A percentile compares a stretch with the other conserved stretches of the same genome.
These are phyloP conservation scores for Teratosphaeria epicoccoides DNA, from an alignment of 2,329 filamentous ascomycete species.

Conservation along the genomic window DNA sequence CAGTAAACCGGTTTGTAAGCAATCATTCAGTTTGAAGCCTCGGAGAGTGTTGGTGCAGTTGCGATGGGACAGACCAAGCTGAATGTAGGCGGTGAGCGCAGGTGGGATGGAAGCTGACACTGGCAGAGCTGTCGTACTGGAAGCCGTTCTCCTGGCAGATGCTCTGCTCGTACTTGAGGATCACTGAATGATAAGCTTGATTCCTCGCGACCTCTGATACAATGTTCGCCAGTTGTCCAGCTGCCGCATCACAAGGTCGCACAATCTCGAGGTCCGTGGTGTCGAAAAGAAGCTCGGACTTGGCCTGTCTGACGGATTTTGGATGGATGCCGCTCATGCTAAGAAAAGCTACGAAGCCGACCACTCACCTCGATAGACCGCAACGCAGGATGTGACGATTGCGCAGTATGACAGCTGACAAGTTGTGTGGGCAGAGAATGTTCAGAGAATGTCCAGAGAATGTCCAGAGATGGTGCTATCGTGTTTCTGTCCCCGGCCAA, in stretches of 20 bases:
- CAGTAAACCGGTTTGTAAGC: background rate
- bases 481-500: background rate
- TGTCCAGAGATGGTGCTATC: too few species aligned
- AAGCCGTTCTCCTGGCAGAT: background rate
- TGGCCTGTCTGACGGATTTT: background rate
- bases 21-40: background rate
- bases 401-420: constrained; percentile 1
- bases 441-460: too few species aligned
- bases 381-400: background rate
- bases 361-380: constrained; percentile 3
- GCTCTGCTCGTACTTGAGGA: background rate
- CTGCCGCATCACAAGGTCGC: background rate
- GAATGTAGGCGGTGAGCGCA: background rate
- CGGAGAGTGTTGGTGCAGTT: background rate
- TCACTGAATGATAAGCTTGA: background rate
- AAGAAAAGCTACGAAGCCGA: constrained; percentile 3
- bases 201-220: background rate
- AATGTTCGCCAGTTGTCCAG: background rate
- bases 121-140: background rate
- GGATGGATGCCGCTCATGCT: background rate
- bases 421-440: too few species aligned
- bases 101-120: background rate
- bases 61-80: background rate
- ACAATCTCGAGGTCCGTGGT: background rate
- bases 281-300: background rate